These are phyloP conservation scores for Yamadazyma ubonensis DNA, from an alignment of 805 yeast species.

Conservation along the genomic window DNA sequence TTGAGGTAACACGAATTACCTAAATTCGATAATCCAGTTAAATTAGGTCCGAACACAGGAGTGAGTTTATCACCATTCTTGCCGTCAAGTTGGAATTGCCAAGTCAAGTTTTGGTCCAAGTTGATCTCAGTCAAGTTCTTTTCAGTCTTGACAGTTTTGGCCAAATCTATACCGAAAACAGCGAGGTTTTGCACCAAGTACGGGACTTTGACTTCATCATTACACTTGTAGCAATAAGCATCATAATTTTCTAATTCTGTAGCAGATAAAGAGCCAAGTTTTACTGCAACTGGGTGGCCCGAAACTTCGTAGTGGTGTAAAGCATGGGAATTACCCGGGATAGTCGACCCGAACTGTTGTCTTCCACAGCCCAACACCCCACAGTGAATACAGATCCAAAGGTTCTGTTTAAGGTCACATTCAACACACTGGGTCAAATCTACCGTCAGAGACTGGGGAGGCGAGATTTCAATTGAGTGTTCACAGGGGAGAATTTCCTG, in stretches of 20 bases:
- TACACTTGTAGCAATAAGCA: conserved; percentile 83
- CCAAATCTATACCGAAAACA: conserved; percentile 67
- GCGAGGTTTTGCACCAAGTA: conserved; percentile 46
- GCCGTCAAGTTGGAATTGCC: conserved; percentile 86
- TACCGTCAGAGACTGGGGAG: conserved; percentile 22
- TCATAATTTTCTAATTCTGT: conserved; percentile 63
- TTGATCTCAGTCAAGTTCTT: conserved; percentile 86
- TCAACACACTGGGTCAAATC: conserved; percentile 47
- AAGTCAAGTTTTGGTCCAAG: conserved; percentile 85
- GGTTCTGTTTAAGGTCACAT: conserved; percentile 69
- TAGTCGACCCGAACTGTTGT: conserved; percentile 84
- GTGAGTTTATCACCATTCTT: conserved; percentile 62
- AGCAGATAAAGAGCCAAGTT: conserved; percentile 81
- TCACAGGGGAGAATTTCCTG: conserved; percentile 78
- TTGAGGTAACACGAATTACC: conserved; percentile 94
- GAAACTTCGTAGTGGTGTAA: conserved; percentile 60
- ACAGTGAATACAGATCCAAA: conserved; percentile 92
- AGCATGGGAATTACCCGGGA: conserved; percentile 92
- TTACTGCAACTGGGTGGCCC: conserved; percentile 81
- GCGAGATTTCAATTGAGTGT: conserved; percentile 63
- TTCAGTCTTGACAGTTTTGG: conserved; percentile 66
- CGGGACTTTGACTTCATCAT: conserved; percentile 84
- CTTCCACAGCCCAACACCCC: conserved; percentile 95
- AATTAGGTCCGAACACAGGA: conserved; percentile 71
- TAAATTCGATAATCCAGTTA: conserved; percentile 83